Evolutionary conservation across 2,329 filamentous ascomycete genomes (phyloP).

Genomic region (Fusarium bulbicola): DNA sequence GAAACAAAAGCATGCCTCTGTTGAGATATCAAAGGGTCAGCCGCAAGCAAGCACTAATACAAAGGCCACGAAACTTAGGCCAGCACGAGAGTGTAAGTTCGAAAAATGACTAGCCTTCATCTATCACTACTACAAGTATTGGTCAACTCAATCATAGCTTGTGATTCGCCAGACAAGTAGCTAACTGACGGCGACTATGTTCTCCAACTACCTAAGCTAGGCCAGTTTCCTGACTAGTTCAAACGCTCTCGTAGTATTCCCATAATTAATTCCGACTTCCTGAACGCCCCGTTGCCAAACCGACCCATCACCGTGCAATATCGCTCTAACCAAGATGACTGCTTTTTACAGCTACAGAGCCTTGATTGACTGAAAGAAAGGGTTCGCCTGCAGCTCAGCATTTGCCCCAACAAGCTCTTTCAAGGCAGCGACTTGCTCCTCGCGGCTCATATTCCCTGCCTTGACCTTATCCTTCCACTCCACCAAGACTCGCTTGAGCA

Average conservation of each 20-base stretch:
- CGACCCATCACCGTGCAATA: background rate
- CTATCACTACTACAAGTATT: background rate
- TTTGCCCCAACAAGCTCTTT: constrained; percentile 81
- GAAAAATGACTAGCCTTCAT: background rate
- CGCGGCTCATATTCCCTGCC: constrained; percentile 68
- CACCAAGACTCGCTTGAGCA: constrained; percentile 84
- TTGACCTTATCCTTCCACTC: constrained; percentile 85
- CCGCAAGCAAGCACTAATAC: background rate
- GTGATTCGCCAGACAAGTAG: constrained; percentile 5
- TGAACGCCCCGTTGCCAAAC: constrained; percentile 18
- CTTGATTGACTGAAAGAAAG: constrained; percentile 75
- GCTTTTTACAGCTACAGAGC: constrained; percentile 52
- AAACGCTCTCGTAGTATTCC: constrained; percentile 15
- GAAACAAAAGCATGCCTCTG: background rate
- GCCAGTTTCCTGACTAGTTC: background rate
- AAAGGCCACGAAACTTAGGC: background rate
- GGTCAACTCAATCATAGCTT: background rate
- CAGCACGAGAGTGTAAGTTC: background rate
- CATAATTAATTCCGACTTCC: constrained; percentile 3
- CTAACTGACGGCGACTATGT: background rate
- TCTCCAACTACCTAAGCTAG: background rate
- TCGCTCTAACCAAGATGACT: background rate
- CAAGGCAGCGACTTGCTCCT: constrained; percentile 82
- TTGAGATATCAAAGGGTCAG: background rate
- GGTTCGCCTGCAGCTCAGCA: constrained; percentile 68